A percentile compares a stretch with the other conserved stretches of the same genome.
Conservation (phyloP, 2,329 filamentous ascomycete species). For the Exophiala xenobiotica region DNA sequence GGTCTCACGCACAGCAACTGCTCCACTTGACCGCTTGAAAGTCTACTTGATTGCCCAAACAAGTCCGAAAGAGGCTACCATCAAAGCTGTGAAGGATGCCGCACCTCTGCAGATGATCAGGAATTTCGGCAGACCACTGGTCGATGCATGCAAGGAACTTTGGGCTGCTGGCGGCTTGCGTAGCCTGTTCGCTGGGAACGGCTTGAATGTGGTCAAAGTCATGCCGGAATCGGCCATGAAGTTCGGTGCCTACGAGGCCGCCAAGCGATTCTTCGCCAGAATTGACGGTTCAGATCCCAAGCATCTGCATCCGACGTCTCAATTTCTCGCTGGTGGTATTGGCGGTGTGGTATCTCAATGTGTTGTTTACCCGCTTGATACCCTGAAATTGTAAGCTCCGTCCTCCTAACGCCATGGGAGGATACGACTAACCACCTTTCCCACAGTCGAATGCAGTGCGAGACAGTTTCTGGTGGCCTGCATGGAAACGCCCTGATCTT, state of each 20-base stretch:
- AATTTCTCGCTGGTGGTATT: slow-evolving; percentile 85
- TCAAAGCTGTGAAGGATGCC: slow-evolving; percentile 69
- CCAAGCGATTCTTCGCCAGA: slow-evolving; percentile 80
- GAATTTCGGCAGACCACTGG: slow-evolving; percentile 67
- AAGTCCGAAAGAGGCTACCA: slow-evolving; percentile 57
- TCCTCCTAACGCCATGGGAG: too few species aligned
- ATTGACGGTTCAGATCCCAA: slow-evolving; percentile 82
- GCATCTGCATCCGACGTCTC: slow-evolving; percentile 76
- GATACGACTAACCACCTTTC: slow-evolving; percentile 1
- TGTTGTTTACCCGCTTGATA: slow-evolving; percentile 84
- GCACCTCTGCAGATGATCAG: slow-evolving; percentile 63
- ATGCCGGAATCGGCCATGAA: slow-evolving; percentile 99
- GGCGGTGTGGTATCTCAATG: slow-evolving; percentile 95
- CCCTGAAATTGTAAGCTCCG: slow-evolving; percentile 56
- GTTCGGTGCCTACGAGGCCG: slow-evolving; percentile 95
- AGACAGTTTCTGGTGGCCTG: slow-evolving; percentile 81
- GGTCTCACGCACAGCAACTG: slow-evolving; percentile 91
- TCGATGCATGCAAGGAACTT: slow-evolving; percentile 71
- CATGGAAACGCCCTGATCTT: slow-evolving; percentile 79
- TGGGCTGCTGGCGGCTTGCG: slow-evolving; percentile 83
- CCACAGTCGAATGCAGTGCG: slow-evolving; percentile 81
- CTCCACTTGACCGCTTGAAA: slow-evolving; percentile 93
- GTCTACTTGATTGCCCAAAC: slow-evolving; percentile 96
- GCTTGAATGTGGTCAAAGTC: slow-evolving; percentile 93
- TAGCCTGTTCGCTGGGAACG: slow-evolving; percentile 94